A percentile compares a stretch with the other conserved stretches of the same genome.
Conservation (phyloP, 2,329 filamentous ascomycete species). For the Orbilia ellipsospora region DNA sequence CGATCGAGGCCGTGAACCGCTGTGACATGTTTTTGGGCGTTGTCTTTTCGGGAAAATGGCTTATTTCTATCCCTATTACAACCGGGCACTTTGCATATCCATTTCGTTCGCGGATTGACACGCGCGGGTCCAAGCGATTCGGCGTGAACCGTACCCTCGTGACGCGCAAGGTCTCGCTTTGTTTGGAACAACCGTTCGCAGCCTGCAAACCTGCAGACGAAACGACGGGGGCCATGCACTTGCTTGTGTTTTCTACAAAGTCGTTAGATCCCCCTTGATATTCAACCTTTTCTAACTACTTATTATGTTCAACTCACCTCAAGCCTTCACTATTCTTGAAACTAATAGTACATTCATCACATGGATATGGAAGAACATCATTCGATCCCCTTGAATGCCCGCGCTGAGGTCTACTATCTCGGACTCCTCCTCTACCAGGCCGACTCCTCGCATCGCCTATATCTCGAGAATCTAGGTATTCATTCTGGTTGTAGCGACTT, state of each 20-base stretch:
- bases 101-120: background rate
- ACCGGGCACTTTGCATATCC: slow-evolving; percentile 18
- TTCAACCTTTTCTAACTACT: background rate
- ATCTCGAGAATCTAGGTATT: background rate
- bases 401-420: too few species aligned
- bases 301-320: background rate
- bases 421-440: too few species aligned
- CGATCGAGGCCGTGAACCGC: slow-evolving; percentile 8
- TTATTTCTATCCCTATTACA: background rate
- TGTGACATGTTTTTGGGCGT: slow-evolving; percentile 28
- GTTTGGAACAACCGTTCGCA: slow-evolving; percentile 16
- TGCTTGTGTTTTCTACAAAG: slow-evolving; percentile 8
- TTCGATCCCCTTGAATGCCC: background rate
- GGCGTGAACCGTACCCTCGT: slow-evolving; percentile 8
- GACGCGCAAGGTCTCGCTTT: slow-evolving; percentile 9
- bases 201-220: background rate
- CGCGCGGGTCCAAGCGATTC: background rate
- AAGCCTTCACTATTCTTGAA: background rate
- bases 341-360: background rate
- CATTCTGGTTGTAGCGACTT: too few species aligned
- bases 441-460: background rate
- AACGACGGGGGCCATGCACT: background rate
- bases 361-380: background rate
- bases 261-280: background rate
- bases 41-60: slow-evolving; percentile 34